Percentiles rank a stretch among this genome's conserved stretches.
Evolutionary conservation across 192 early-diverging fungal species (phyloP).

Genomic region (Gigaspora rosea): DNA sequence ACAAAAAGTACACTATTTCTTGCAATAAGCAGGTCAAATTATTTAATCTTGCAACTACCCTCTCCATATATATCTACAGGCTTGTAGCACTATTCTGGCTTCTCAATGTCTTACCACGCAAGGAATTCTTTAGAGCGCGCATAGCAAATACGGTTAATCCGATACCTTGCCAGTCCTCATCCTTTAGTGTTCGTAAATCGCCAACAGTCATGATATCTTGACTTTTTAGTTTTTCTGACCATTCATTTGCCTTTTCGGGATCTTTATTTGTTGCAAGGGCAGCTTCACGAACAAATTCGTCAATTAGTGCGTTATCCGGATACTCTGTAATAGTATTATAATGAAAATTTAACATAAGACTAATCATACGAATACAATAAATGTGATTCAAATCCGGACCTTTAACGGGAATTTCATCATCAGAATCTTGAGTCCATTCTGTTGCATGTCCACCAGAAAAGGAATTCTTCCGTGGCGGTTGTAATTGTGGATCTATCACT

Average conservation of each 20-base stretch:
- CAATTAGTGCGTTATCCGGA: conserved; percentile 62
- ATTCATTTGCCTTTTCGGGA: conserved; percentile 71
- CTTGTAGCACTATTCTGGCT: neutral
- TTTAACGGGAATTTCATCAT: conserved; percentile 15
- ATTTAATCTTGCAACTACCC: conserved; percentile 2
- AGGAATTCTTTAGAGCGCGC: conserved; percentile 55
- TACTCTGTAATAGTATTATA: conserved; percentile 41
- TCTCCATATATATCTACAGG: too few relatives aligned
- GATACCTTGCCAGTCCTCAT: conserved; percentile 73
- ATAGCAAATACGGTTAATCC: conserved; percentile 60
- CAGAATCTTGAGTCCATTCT: conserved; percentile 9
- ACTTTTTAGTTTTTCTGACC: conserved; percentile 63
- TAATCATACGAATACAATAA: neutral
- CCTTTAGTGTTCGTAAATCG: conserved; percentile 69
- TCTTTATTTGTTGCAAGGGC: conserved; percentile 66
- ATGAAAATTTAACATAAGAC: neutral
- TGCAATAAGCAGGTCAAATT: too few relatives aligned
- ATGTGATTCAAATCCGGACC: neutral
- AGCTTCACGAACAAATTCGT: conserved; percentile 71
- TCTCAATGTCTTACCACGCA: conserved; percentile 48
- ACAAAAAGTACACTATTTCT: too few relatives aligned
- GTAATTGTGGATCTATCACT: neutral
- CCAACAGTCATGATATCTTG: conserved; percentile 84
- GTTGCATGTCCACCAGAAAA: neutral
- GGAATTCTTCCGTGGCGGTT: conserved; percentile 16